A percentile compares a stretch with the other conserved stretches of the same genome.
Conservation (phyloP, 2,329 filamentous ascomycete species). For the Akanthomyces muscarius region DNA sequence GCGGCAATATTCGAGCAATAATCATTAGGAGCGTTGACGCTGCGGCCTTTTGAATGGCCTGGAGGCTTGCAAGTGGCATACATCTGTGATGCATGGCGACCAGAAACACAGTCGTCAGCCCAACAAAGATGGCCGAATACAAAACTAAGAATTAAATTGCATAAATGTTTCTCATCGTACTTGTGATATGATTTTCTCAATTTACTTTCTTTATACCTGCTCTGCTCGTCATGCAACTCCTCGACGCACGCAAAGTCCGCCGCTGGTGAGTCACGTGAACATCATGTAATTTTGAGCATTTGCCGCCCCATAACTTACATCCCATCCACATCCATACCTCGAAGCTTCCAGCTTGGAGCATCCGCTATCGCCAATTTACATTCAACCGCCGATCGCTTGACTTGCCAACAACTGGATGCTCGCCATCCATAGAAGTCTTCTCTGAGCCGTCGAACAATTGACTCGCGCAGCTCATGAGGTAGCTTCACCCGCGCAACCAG, state of each 20-base stretch:
- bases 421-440: neutral
- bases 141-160: no score
- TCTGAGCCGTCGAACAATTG: conserved; percentile 20
- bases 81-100: neutral
- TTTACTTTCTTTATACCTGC: neutral
- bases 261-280: conserved; percentile 16
- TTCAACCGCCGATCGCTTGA: conserved; percentile 1
- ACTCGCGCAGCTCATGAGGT: conserved; percentile 32
- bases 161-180: no score
- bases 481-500: conserved; percentile 23
- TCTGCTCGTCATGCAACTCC: neutral
- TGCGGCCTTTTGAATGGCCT: neutral
- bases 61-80: neutral
- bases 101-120: neutral
- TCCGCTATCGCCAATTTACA: conserved; percentile 13
- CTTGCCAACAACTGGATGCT: conserved; percentile 4
- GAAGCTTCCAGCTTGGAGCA: conserved; percentile 12
- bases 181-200: neutral
- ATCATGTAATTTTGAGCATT: conserved; percentile 15
- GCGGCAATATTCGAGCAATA: conserved; percentile 46
- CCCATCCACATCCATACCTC: neutral
- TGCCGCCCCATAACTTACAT: conserved; percentile 8
- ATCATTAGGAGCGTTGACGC: conserved; percentile 25
- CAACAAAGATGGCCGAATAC: neutral
- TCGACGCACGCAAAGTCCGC: conserved; percentile 7